Conservation (phyloP, 169 alveolate genomes). For the Amoebophrya sp. region DNA sequence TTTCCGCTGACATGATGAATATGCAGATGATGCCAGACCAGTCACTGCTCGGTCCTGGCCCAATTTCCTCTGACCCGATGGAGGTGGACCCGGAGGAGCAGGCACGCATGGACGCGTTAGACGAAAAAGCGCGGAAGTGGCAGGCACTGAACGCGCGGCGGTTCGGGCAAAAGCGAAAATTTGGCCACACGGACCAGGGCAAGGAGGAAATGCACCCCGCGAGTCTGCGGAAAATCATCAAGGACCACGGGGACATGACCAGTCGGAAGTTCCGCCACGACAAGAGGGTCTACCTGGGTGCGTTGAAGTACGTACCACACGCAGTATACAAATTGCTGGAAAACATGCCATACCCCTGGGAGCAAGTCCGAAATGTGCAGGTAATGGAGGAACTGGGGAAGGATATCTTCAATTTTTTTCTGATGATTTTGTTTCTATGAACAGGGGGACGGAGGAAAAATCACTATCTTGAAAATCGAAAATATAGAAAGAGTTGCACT, state of each 20-base stretch:
- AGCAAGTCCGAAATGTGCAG: constrained; percentile 85
- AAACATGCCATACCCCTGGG: constrained; percentile 96
- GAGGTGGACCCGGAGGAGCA: not conserved
- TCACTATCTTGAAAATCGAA: too few species aligned
- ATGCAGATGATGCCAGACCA: too few species aligned
- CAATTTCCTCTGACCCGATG: too few species aligned
- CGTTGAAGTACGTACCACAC: constrained; percentile 99
- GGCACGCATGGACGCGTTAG: constrained; percentile 44
- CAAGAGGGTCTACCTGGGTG: constrained; percentile 96
- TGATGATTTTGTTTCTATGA: too few species aligned
- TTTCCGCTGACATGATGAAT: too few species aligned
- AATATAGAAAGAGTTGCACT: too few species aligned
- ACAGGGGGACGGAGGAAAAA: too few species aligned
- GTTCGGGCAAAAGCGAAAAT: constrained; percentile 49
- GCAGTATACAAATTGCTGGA: constrained; percentile 96
- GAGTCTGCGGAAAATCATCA: constrained; percentile 91
- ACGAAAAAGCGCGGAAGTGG: constrained; percentile 68
- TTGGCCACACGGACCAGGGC: constrained; percentile 42
- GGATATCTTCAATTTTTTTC: too few species aligned
- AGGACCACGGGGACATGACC: constrained; percentile 63
- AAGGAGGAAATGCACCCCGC: constrained; percentile 94
- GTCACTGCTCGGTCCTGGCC: too few species aligned
- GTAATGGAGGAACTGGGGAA: too few species aligned
- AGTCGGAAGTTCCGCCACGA: constrained; percentile 93
- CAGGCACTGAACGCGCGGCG: constrained; percentile 58